Evolutionary conservation across 352 stramenopile species (phyloP).

Genomic region (Blastocystis sp.): DNA sequence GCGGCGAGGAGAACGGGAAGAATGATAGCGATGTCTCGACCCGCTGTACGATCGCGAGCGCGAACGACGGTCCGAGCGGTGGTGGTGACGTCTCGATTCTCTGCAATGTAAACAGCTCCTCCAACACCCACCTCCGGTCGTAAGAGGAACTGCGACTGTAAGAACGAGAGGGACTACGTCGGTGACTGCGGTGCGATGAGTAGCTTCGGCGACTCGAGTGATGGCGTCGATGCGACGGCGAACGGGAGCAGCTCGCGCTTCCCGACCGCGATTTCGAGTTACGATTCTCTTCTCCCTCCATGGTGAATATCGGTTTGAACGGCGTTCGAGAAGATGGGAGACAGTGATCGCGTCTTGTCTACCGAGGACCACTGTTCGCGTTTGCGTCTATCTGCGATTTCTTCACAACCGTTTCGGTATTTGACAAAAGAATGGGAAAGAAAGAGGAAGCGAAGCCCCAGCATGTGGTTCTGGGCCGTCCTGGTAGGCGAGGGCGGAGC

Average conservation of each 20-base stretch:
- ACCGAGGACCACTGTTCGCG: not conserved
- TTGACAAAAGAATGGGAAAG: conserved; percentile 57
- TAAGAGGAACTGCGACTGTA: not conserved
- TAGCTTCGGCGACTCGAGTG: conserved; percentile 39
- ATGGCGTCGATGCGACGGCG: conserved; percentile 24
- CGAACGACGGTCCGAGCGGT: not conserved
- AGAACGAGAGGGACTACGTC: not conserved
- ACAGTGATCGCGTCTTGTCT: not conserved
- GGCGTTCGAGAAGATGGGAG: not conserved
- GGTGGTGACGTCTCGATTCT: not conserved
- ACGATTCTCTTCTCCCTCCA: conserved; percentile 27
- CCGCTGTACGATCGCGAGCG: conserved; percentile 20
- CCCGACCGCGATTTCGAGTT: not conserved
- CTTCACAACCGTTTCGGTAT: too few relatives aligned
- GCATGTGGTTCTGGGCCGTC: conserved; percentile 64
- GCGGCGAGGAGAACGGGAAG: not conserved
- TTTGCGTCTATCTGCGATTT: too few relatives aligned
- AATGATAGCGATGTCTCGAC: not conserved
- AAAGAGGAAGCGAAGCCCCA: conserved; percentile 65
- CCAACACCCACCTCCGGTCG: not conserved
- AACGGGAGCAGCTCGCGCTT: not conserved
- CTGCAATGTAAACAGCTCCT: not conserved
- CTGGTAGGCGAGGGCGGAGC: conserved; percentile 84
- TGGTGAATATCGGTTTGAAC: conserved; percentile 12
- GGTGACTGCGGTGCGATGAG: conserved; percentile 34